Evolutionary conservation across 73 alveolate genomes (phyloP), one percentile per base, ranked within the genome.

Genomic region (Uronychia setigera): DNA sequence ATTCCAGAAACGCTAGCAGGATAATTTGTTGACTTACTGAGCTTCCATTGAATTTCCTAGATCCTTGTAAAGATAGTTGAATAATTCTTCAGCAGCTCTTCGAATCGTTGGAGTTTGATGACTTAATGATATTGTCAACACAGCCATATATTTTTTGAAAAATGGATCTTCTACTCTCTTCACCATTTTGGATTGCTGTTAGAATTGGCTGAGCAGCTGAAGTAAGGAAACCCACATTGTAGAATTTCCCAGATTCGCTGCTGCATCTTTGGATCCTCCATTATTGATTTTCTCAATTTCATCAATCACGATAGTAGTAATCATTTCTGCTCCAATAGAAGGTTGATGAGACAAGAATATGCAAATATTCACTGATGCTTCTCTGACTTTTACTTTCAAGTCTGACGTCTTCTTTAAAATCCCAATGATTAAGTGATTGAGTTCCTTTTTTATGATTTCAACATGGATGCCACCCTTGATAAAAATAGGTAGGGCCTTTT

Each of bases 101-200:
- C 95, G 78, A 26, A 89, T 87, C 25, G 88, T 59, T 14, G 95
- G 95, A 35, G 84, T 89, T 32, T 84, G 83, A 67, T 89, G 95
- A 79, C 35, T 84, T 30, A 89, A 35, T 5, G 91, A 74, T 0
- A 46, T 29, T 60, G 78, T 89, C 11, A 89, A 78, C 14, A 79
- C 82, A 1, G 79, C 29, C 60, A 89, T 32, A 74, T 74, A 89
- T 32, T 34, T 28, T 32, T 30, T 67, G 77, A 67, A 74, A 32
- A 46, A 58, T 0, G 59, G 80, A 29, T 84, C 79, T 9, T 60
- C 82, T 11, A n/a, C 74, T 30, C 29, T 35, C 58, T 79, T 60
- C 1, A 58, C 92, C 0, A 89, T 19, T 29, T 59, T 60, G 32
- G 88, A 60, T 78, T 89, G 83, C 35, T 84, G 80, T 35, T 89